Evolutionary conservation across 768 basidiomycete species (phyloP).

Genomic region (Mycena rebaudengoi): DNA sequence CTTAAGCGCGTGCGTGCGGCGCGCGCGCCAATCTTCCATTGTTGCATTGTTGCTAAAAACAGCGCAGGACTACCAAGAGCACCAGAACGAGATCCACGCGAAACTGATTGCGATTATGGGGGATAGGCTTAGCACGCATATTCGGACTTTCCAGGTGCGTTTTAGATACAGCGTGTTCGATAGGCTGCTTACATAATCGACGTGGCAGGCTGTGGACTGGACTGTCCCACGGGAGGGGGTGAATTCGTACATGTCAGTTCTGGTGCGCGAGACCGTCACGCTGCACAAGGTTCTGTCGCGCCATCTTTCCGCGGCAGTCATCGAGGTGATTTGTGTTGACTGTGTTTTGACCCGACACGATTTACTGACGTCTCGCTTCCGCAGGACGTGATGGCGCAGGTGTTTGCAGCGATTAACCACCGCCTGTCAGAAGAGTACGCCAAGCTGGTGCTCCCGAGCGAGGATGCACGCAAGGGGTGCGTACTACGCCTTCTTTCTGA

Average conservation of each 20-base stretch:
- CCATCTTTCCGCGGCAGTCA: conserved; percentile 79
- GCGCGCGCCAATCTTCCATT: conserved; percentile 19
- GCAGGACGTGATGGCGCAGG: conserved; percentile 94
- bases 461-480: conserved; percentile 87
- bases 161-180: conserved; percentile 13
- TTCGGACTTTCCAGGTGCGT: conserved; percentile 79
- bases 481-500: conserved; percentile 30
- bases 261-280: conserved; percentile 95
- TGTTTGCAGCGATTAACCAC: conserved; percentile 92
- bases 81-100: conserved; percentile 98
- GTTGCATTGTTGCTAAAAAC: not conserved
- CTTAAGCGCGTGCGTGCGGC: conserved; percentile 83
- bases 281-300: conserved; percentile 95
- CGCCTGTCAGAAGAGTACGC: conserved; percentile 88
- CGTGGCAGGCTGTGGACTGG: conserved; percentile 79
- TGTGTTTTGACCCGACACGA: conserved; percentile 13
- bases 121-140: conserved; percentile 87
- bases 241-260: conserved; percentile 91
- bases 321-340: conserved; percentile 66
- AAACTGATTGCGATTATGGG: conserved; percentile 99
- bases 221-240: conserved; percentile 66
- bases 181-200: conserved; percentile 16
- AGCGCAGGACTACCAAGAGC: conserved; percentile 95
- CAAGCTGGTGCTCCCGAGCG: conserved; percentile 81
- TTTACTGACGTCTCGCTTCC: conserved; percentile 21